phyloP scores from a whole-genome alignment of 805 yeast species.

The Lachancea meyersii region DNA sequence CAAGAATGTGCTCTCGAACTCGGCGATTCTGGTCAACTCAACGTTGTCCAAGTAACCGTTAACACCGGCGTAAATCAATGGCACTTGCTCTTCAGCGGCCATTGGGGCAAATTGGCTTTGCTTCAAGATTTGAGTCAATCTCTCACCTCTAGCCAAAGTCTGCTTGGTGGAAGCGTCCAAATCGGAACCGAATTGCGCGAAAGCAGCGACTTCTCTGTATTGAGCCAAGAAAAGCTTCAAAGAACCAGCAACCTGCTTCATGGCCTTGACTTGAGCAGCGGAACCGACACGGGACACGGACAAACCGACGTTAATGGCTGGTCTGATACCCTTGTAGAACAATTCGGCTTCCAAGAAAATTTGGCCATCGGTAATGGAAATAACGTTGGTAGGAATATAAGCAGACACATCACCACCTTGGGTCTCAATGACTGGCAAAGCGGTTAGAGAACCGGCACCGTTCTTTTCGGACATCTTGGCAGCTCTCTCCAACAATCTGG shows the following conservation, averaged over 20 bases:
- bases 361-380: conserved; percentile 96
- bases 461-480: conserved; percentile 87
- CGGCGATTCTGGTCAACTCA: conserved; percentile 78
- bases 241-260: conserved; percentile 98
- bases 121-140: conserved; percentile 97
- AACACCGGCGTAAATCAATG: conserved; percentile 98
- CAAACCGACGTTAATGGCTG: conserved; percentile 99
- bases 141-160: conserved; percentile 99
- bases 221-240: conserved; percentile 99
- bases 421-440: conserved; percentile 94
- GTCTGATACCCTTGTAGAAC: conserved; percentile 99
- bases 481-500: conserved; percentile 93
- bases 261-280: conserved; percentile 99
- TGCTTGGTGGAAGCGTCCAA: conserved; percentile 99
- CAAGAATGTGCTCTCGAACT: conserved; percentile 89
- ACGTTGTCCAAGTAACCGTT: conserved; percentile 94
- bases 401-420: conserved; percentile 99
- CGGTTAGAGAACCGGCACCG: conserved; percentile 94
- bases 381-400: conserved; percentile 95
- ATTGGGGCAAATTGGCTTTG: conserved; percentile 96
- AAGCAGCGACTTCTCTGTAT: conserved; percentile 99
- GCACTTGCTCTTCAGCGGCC: conserved; percentile 98
- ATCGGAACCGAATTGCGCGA: conserved; percentile 99
- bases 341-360: conserved; percentile 98
- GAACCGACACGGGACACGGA: conserved; percentile 99